Evolutionary conservation across 2,329 filamentous ascomycete species (phyloP).

Genomic region (Trichoderma sp.): DNA sequence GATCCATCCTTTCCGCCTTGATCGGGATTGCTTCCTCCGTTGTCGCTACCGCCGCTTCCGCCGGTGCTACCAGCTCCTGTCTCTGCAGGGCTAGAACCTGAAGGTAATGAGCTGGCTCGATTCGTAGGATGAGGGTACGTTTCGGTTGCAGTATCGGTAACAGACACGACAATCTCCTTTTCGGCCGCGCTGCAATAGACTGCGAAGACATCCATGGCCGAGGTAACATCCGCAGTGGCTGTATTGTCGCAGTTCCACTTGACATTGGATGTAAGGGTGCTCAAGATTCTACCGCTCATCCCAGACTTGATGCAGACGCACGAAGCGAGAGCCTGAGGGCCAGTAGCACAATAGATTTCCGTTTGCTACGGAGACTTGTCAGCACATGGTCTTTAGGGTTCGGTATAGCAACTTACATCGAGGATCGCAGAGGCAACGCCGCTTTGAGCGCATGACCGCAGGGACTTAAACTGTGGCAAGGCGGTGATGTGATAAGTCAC

Average conservation of each 20-base stretch:
- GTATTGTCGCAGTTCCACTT: constrained; percentile 45
- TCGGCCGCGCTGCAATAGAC: constrained; percentile 51
- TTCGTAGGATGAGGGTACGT: constrained; percentile 23
- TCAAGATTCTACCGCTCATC: constrained; percentile 43
- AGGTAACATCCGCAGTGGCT: constrained; percentile 44
- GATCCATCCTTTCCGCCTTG: constrained; percentile 3
- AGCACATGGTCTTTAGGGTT: too few relatives aligned
- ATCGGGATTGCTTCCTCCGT: neutral
- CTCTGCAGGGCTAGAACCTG: constrained; percentile 15
- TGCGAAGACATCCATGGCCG: constrained; percentile 45
- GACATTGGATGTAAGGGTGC: constrained; percentile 43
- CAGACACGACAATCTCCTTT: constrained; percentile 39
- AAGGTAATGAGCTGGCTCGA: constrained; percentile 15
- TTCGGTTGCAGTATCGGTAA: constrained; percentile 37
- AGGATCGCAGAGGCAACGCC: constrained; percentile 44
- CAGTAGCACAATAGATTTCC: constrained; percentile 42
- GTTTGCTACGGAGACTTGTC: constrained; percentile 27
- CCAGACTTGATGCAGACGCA: constrained; percentile 51
- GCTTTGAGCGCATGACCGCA: constrained; percentile 44
- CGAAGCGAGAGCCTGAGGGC: constrained; percentile 49
- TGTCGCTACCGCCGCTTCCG: constrained; percentile 1
- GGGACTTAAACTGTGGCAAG: constrained; percentile 43
- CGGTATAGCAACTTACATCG: constrained; percentile 32
- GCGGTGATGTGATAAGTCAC: constrained; percentile 56
- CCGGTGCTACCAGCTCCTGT: constrained; percentile 20